Base-by-base conservation (phyloP, 768 basidiomycete genomes). In the Rhodosporidiobolus odoratus region DNA sequence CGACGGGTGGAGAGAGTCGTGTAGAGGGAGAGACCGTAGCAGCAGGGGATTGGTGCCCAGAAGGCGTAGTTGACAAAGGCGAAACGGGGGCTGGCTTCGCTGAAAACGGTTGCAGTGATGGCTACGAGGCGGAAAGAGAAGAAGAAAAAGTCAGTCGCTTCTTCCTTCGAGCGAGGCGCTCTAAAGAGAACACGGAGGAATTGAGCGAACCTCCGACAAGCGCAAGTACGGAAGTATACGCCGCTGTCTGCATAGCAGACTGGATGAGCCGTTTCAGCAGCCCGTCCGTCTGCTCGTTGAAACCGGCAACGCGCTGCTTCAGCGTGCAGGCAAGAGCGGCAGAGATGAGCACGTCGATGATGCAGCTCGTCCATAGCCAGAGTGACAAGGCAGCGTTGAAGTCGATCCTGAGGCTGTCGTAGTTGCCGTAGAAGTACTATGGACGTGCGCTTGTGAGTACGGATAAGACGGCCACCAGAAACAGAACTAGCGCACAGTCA, bases 11-110 rank as follows among this genome's bases (percentile, higher is more conserved):
- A 25, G 16, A 65, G 34, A 3, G 65, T 65, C 23, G 65, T 65
- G 35, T 58, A 65, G 34, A 65, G 34, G 30, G 56, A 58, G 47
- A 58, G 47, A 13, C 65, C 65, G 65, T 65, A 65, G 43, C 13
- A 43, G 43, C 13, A 43, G 43, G 43, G 43, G 43, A 21, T 12
- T 12, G 21, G 43, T 12, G 43, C 43, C 21, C 43, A 45, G 43
- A 45, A 45, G 12, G 43, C 43, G 43, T 45, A 45, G 13, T 12
- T 45, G 13, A 45, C 43, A 23, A 45, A 45, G 12, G 43, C 43
- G 43, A 45, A 45, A 45, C 12, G 13, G 12, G 43, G 43, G 43
- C 23, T 23, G 43, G 23, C 12, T 23, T 12, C 12, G 12, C 13
- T 23, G 43, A 45, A 45, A 12, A 45, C 23, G 23, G 43, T 13